phyloP scores from a whole-genome alignment of 1,284 basidiomycete species.

The Ustilago nuda region DNA sequence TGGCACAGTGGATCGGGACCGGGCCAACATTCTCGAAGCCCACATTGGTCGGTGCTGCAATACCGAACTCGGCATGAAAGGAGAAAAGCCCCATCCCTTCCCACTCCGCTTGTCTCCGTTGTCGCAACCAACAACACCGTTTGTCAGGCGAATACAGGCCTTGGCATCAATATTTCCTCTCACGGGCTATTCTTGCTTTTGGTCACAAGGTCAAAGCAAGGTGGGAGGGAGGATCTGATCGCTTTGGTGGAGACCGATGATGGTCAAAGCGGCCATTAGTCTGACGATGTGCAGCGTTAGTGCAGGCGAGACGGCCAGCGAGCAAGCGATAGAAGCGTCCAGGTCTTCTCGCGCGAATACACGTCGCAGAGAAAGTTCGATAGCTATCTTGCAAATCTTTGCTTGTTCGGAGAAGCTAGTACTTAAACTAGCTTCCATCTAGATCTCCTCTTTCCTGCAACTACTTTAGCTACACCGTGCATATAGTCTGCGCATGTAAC shows the following conservation, averaged over 20 bases:
- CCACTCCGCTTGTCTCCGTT: conserved; percentile 1
- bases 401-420: no score
- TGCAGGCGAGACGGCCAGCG: neutral
- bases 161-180: neutral
- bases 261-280: no score
- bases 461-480: no score
- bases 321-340: neutral
- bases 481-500: no score
- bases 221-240: neutral
- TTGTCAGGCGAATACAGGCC: neutral
- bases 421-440: no score
- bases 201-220: neutral
- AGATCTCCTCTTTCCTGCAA: no score
- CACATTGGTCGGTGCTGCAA: neutral
- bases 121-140: neutral
- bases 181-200: neutral
- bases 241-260: no score
- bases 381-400: no score
- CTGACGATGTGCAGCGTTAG: neutral
- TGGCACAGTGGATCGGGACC: neutral
- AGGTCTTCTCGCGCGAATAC: no score
- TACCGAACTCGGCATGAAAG: neutral
- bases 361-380: no score
- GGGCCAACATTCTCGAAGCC: neutral
- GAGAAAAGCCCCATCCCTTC: conserved; percentile 1